Evolutionary conservation across 2,329 filamentous ascomycete genomes (phyloP), one percentile per base, ranked within the genome.

Genomic region (Sporothrix inflata): DNA sequence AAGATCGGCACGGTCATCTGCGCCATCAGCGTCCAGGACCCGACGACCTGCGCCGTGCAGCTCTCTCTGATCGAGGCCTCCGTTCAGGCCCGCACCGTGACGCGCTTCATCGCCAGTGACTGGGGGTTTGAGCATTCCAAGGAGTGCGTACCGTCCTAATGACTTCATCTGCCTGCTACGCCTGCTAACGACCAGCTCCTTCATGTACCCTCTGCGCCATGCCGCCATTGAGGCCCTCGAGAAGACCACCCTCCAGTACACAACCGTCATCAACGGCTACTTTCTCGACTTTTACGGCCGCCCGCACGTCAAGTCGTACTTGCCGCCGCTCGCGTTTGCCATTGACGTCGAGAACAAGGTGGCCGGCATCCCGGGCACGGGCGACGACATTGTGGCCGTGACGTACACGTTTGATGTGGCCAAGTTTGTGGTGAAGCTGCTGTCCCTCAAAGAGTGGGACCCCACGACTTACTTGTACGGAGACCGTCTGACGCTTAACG

Each of bases 371-470:
- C 85, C 86, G 0, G 85, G 84, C 0, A 79, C 82, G 27, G 87
- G 87, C 0, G 79, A 84, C n/a, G 79, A 78, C 6, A 77, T 77
- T 3, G 79, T 85, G 9, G 77, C 80, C 3, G 84, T 86, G 76
- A 88, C 85, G 0, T 84, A 87, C 75, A 85, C 82, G 0, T 77
- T 77, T 4, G 86, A 88, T 75, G 78, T 88, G 53, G 85, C 71
- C 55, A 42, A 14, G 16, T 70, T 61, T 16, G 68, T 70, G 16
- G 68, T 34, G 14, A 34, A 34, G 24, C 24, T 70, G 21, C 16
- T 61, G 38, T 30, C 45, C 1, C 16, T 61, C 9, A 34, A 42
- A 16, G 61, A 14, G 4, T 70, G 68, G 68, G 55, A 49, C 16
- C 19, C 21, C 40, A 11, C 19, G 24, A 47, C 53, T 7, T 49